Evolutionary conservation across 352 stramenopile genomes (phyloP).

Genomic region (Thalassiosira delicatula): DNA sequence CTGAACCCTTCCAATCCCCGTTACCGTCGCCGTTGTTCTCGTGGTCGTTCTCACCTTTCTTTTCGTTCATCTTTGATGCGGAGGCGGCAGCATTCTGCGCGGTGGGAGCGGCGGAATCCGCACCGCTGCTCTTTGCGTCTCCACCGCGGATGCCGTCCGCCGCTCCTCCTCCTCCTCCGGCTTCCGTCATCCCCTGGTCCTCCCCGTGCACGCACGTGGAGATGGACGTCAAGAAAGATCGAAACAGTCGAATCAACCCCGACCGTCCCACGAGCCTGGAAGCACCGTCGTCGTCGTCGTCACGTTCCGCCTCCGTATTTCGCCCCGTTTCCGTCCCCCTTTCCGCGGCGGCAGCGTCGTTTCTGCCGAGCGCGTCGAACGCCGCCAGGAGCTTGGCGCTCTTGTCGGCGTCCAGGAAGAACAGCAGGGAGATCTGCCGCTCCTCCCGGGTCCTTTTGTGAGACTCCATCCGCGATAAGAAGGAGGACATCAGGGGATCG

Average conservation of each 20-base stretch:
- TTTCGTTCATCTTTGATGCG: constrained; percentile 11
- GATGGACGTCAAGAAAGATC: constrained; percentile 70
- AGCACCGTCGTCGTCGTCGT: not conserved
- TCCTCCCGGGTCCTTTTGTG: constrained; percentile 36
- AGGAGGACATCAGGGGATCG: constrained; percentile 62
- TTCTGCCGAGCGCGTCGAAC: constrained; percentile 64
- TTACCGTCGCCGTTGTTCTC: constrained; percentile 19
- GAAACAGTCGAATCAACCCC: constrained; percentile 63
- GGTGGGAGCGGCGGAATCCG: constrained; percentile 45
- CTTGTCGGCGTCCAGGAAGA: constrained; percentile 75
- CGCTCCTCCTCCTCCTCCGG: not conserved
- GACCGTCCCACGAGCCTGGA: constrained; percentile 43
- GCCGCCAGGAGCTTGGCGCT: constrained; percentile 70
- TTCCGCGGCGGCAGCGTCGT: too few species aligned
- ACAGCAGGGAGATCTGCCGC: constrained; percentile 62
- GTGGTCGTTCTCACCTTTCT: constrained; percentile 17
- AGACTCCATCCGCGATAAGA: constrained; percentile 62
- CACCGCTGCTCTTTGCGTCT: not conserved
- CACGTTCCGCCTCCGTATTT: not conserved
- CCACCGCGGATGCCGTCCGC: constrained; percentile 36
- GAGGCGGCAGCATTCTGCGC: constrained; percentile 39
- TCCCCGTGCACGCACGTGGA: constrained; percentile 62
- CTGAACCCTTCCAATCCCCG: constrained; percentile 52
- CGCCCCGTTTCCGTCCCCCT: not conserved
- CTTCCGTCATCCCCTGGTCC: not conserved